Conservation (phyloP, 768 basidiomycete genomes). For the Tylopilus rubrobrunneus region DNA sequence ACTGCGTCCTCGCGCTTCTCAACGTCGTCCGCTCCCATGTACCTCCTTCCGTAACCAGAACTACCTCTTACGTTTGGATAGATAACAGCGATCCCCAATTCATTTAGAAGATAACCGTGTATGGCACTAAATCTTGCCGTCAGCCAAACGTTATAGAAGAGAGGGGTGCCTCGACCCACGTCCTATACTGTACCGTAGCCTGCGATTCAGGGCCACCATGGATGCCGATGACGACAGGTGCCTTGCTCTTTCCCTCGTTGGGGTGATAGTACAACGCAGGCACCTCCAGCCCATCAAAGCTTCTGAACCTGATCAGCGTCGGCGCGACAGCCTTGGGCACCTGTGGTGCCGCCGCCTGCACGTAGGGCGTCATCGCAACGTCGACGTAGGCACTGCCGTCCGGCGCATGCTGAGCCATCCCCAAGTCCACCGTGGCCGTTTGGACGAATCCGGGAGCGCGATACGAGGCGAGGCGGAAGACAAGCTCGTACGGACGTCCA, state of each 20-base stretch:
- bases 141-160: neutral
- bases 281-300: slow-evolving; percentile 39
- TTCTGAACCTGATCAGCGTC: slow-evolving; percentile 35
- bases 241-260: slow-evolving; percentile 20
- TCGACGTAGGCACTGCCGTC: slow-evolving; percentile 27
- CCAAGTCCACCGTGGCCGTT: slow-evolving; percentile 30
- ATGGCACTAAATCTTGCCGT: slow-evolving; percentile 23
- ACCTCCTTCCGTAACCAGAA: slow-evolving; percentile 38
- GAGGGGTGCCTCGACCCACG: slow-evolving; percentile 19
- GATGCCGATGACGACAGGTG: slow-evolving; percentile 35
- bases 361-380: slow-evolving; percentile 27
- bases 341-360: slow-evolving; percentile 32
- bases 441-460: slow-evolving; percentile 27
- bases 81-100: slow-evolving; percentile 37
- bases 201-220: slow-evolving; percentile 40
- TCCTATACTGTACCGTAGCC: slow-evolving; percentile 31
- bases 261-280: slow-evolving; percentile 43
- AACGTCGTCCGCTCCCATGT: slow-evolving; percentile 38
- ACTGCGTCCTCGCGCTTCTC: slow-evolving; percentile 42
- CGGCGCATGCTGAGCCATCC: slow-evolving; percentile 15
- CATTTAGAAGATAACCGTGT: slow-evolving; percentile 41
- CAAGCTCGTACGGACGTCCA: slow-evolving; percentile 32
- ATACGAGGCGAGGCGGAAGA: slow-evolving; percentile 30
- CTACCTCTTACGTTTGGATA: slow-evolving; percentile 44
- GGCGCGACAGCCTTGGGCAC: slow-evolving; percentile 28